Percentiles rank a stretch among this genome's conserved stretches.
Conservation (phyloP, 2,329 filamentous ascomycete species). For the Lachnum nothofagi region DNA sequence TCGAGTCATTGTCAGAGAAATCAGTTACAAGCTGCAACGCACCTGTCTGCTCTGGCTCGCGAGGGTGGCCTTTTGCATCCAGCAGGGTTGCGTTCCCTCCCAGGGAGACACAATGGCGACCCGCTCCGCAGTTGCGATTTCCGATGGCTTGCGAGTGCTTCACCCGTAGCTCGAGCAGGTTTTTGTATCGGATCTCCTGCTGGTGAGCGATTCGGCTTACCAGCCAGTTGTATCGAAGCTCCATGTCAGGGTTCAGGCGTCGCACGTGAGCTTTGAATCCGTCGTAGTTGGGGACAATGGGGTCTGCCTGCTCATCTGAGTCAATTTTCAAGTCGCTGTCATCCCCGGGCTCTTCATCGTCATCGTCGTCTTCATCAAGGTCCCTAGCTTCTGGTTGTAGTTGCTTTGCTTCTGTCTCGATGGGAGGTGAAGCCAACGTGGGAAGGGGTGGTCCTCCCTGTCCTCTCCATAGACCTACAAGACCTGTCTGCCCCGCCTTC, state of each 20-base stretch:
- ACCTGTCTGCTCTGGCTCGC: conserved; percentile 52
- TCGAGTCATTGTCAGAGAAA: conserved; percentile 61
- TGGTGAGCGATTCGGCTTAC: conserved; percentile 79
- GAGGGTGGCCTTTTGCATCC: conserved; percentile 54
- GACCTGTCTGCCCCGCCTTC: conserved; percentile 34
- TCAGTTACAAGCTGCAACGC: conserved; percentile 51
- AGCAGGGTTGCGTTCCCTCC: conserved; percentile 62
- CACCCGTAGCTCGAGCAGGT: conserved; percentile 63
- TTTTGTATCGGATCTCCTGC: conserved; percentile 73
- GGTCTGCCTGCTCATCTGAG: conserved; percentile 55
- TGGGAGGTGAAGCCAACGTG: conserved; percentile 46
- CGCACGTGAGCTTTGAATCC: conserved; percentile 74
- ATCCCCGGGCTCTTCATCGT: conserved; percentile 59
- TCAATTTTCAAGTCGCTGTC: conserved; percentile 59
- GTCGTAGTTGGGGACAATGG: conserved; percentile 65
- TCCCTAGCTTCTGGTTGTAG: conserved; percentile 29
- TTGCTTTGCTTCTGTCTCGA: conserved; percentile 27
- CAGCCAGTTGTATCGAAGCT: conserved; percentile 54
- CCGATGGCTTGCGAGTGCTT: conserved; percentile 62
- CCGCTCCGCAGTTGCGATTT: conserved; percentile 54
- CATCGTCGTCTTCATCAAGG: conserved; percentile 49
- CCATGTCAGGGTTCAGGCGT: conserved; percentile 67
- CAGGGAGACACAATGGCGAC: conserved; percentile 57
- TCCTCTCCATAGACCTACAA: conserved; percentile 50
- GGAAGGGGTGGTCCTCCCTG: conserved; percentile 55